Evolutionary conservation across 345 rosid genomes (phyloP), one percentile per base, ranked within the genome.

Genomic region (Euphorbia lathyris): DNA sequence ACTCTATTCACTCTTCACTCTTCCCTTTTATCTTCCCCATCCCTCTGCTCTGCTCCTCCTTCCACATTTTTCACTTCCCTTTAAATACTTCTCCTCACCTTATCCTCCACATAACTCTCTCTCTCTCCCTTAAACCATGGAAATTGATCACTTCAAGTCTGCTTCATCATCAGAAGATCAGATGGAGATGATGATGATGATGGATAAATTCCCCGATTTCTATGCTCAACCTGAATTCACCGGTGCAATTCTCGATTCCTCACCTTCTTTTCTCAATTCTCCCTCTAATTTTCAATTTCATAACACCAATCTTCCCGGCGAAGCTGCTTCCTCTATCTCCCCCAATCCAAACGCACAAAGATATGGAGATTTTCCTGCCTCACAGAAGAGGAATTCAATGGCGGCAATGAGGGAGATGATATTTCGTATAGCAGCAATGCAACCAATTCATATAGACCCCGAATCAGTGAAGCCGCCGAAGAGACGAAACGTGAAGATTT

Each of bases 371-470:
- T 62, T 71, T 62, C 36, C 76, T 19, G 68, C 52, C 17, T 65
- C 78, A 0, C 83, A 72, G 51, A 80, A 82, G 75, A 76, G 53
- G 75, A 76, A 60, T 55, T 83, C 91, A 5, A 81, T 82, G 94
- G 88, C 79, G 4, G 89, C 84, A 32, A 88, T 88, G 94, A 83
- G 91, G 73, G 94, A 88, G 79, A 88, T 87, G 79, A 85, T 88
- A 48, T 88, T 86, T 65, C 71, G 88, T 30, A 83, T 88, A 1
- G 91, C 94, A 22, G 89, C 86, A 12, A 86, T 86, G 94, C 94
- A 88, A 66, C 91, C 94, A 1, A 77, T 88, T 57, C 84, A 85
- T 57, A 85, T 88, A 38, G 91, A 86, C 78, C 91, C 88, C 1
- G 94, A 88, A 63, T 76, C 85, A 3, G 83, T 86, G 60, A 88